Base-by-base conservation (phyloP, 2,329 filamentous ascomycete species). In the Passalora sequoiae region DNA sequence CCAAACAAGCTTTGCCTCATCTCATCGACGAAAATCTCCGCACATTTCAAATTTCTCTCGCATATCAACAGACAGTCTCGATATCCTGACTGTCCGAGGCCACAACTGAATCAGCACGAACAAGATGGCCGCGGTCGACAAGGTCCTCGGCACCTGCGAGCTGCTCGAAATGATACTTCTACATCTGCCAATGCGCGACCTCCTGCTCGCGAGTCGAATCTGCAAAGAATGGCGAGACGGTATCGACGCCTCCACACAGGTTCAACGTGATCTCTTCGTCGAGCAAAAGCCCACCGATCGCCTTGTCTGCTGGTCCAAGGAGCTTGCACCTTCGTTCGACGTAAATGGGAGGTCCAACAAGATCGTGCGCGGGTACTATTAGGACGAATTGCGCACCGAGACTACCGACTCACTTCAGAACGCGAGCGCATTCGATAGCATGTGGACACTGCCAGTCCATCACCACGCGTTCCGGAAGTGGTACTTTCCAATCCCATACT, bases 131-230 rank as follows among this genome's bases (percentile, higher is more conserved):
- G 25, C 38, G 12, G 17, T 12, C 19, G 9, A 15, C 6, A 21
- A 31, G 22, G 30, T 35, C 13, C 29, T 44, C 13, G 19, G 20
- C 6, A 13, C 35, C 16, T 17, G 15, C 6, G 42, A 40, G 25
- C 27, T 43, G 3, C 16, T 32, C 3, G 27, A 38, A 20, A 16
- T n/a, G 10, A 38, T 42, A 27, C 4, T 38, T 5, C 13, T 33
- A 10, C 17, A 31, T 25, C 29, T 40, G 5, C 44, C 40, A n/a
- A 9, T 38, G 10, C 16, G 21, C 5, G 20, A 43, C 32, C 32
- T 43, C 16, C 25, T 38, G 13, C 9, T 24, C 15, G 24, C 24
- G 9, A 25, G 28, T 12, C 15, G 41, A 38, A 21, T 38, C 32
- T 31, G 19, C 33, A 38, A 17, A 2, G 17, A 8, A 2, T 38